Percentiles rank a stretch among this genome's conserved stretches.
Conservation (phyloP, 495 filamentous ascomycete species). For the Aspergillus diversus region DNA sequence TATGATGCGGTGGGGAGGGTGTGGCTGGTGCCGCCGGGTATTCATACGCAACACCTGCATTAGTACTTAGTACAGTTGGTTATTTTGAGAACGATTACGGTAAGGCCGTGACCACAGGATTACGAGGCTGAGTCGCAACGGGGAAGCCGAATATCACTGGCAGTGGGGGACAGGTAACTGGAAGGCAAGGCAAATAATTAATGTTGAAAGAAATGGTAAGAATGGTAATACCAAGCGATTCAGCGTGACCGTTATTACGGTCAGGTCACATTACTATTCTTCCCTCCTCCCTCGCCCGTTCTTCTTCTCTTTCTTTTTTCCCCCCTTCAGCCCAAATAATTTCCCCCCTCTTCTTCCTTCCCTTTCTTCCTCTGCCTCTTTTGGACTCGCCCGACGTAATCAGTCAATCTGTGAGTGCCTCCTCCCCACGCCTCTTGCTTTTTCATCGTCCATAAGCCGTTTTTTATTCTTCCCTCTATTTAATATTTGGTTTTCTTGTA, state of each 20-base stretch:
- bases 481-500: conserved; percentile 23
- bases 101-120: too few species aligned
- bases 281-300: conserved; percentile 13
- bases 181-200: too few species aligned
- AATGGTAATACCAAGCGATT: not conserved
- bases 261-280: conserved; percentile 2
- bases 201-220: too few species aligned
- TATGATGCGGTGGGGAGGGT: conserved; percentile 2
- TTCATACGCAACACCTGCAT: not conserved
- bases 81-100: too few species aligned
- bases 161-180: too few species aligned
- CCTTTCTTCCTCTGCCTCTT: conserved; percentile 17
- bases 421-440: conserved; percentile 21
- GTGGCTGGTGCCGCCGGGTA: conserved; percentile 11
- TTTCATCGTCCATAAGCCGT: conserved; percentile 7
- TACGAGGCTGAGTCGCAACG: too few species aligned
- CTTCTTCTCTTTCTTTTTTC: conserved; percentile 19
- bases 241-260: not conserved
- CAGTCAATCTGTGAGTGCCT: conserved; percentile 26
- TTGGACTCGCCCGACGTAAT: conserved; percentile 26
- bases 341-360: conserved; percentile 18
- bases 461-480: not conserved
- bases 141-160: too few species aligned
- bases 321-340: conserved; percentile 28
- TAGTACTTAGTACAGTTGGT: too few species aligned